phyloP scores from a whole-genome alignment of 306 rosid species.

The Vigna unguiculata region DNA sequence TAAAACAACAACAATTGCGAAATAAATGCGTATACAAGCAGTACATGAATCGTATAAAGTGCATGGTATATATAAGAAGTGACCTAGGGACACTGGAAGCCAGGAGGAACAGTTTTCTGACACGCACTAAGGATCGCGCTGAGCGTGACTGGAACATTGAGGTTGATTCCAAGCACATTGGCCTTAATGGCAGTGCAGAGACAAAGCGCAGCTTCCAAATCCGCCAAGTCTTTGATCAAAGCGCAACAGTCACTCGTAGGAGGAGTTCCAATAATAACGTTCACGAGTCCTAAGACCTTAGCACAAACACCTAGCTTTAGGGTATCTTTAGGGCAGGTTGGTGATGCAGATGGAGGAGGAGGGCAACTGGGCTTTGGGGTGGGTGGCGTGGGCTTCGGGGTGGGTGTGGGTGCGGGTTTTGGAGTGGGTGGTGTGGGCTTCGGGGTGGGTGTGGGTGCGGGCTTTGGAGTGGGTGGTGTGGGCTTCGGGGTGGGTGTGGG shows the following conservation, averaged over 20 bases:
- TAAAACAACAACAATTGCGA: neutral
- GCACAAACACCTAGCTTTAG: slow-evolving; percentile 74
- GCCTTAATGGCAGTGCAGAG: slow-evolving; percentile 83
- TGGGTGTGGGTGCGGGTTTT: slow-evolving; percentile 1
- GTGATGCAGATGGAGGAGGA: neutral
- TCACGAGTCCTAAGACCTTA: slow-evolving; percentile 62
- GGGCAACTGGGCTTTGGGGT: neutral
- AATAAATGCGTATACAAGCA: slow-evolving; percentile 18
- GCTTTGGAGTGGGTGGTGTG: slow-evolving; percentile 2
- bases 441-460: too few species aligned
- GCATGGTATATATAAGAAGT: neutral
- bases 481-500: neutral
- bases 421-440: neutral
- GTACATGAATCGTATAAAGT: neutral
- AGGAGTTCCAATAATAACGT: slow-evolving; percentile 59
- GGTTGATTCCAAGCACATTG: slow-evolving; percentile 74
- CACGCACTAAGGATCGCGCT: slow-evolving; percentile 75
- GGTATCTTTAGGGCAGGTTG: slow-evolving; percentile 72
- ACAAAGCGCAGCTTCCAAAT: slow-evolving; percentile 77
- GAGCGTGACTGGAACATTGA: slow-evolving; percentile 67
- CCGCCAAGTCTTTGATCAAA: slow-evolving; percentile 64
- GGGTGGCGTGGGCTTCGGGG: neutral
- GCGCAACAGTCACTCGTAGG: slow-evolving; percentile 68
- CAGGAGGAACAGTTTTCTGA: slow-evolving; percentile 73
- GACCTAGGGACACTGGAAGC: slow-evolving; percentile 60